A percentile compares a stretch with the other conserved stretches of the same genome.
These are phyloP conservation scores for Melanogaster broomeanus DNA, from an alignment of 768 basidiomycete genomes.

Conservation along the genomic window DNA sequence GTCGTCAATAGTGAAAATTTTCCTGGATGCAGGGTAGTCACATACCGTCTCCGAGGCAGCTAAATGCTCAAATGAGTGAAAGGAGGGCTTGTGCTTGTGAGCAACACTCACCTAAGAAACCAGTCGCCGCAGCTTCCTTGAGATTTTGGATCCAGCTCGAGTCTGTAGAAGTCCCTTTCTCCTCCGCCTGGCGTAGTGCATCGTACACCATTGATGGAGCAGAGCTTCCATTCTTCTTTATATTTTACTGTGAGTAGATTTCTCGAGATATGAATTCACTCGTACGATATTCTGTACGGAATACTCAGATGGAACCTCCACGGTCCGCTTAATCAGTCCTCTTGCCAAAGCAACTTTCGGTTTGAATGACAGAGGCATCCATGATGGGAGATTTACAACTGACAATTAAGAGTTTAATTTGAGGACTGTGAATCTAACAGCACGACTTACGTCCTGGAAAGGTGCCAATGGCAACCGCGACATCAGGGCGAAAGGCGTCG, in stretches of 20 bases:
- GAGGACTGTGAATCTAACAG: not conserved
- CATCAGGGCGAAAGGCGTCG: not conserved
- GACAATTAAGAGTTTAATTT: not conserved
- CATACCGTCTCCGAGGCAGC: no score
- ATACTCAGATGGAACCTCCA: slow-evolving; percentile 15
- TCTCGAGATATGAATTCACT: no score
- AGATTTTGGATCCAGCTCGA: slow-evolving; percentile 10
- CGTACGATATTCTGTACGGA: slow-evolving; percentile 21
- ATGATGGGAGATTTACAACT: slow-evolving; percentile 24
- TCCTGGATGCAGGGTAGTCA: no score
- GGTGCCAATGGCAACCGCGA: not conserved
- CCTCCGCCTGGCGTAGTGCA: slow-evolving; percentile 11
- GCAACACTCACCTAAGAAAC: slow-evolving; percentile 16
- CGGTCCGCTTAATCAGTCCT: slow-evolving; percentile 12
- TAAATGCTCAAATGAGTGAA: not conserved
- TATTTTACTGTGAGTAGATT: no score
- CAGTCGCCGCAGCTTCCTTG: no score
- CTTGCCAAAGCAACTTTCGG: slow-evolving; percentile 18
- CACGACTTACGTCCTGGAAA: slow-evolving; percentile 6
- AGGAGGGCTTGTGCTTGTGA: not conserved
- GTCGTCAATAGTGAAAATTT: no score
- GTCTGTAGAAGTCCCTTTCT: slow-evolving; percentile 4
- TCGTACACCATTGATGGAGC: slow-evolving; percentile 21
- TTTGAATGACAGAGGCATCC: slow-evolving; percentile 26
- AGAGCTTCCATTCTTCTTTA: slow-evolving; percentile 3